phyloP scores from a whole-genome alignment of 768 basidiomycete species.

The Arthromyces matolae region DNA sequence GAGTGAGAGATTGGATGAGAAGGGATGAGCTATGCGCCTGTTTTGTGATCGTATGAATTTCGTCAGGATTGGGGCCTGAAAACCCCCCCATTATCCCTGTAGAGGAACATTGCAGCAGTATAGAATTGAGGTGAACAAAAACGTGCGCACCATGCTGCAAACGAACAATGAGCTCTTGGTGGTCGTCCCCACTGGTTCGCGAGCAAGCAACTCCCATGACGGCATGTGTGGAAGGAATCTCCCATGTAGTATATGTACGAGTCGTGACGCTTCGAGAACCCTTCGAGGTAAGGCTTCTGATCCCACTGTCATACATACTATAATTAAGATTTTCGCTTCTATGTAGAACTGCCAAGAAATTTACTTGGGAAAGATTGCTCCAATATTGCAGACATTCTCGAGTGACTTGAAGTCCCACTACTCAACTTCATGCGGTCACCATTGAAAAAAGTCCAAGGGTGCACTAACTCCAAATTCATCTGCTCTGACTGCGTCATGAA shows the following conservation, averaged over 20 bases:
- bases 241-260: background rate
- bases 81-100: background rate
- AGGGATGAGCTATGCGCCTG: background rate
- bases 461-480: no score
- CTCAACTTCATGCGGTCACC: no score
- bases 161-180: background rate
- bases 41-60: slow-evolving; percentile 2
- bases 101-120: background rate
- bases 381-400: no score
- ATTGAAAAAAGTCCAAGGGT: no score
- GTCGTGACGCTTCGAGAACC: background rate
- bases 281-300: background rate
- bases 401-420: no score
- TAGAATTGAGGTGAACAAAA: background rate
- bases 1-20: background rate
- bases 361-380: no score
- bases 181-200: background rate
- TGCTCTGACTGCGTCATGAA: no score
- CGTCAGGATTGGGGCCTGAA: background rate
- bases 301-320: background rate
- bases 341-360: no score
- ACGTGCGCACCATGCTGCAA: slow-evolving; percentile 1
- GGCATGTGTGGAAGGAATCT: background rate
- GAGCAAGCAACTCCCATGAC: background rate
- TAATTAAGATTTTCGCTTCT: no score